Conservation (phyloP, 306 rosid species). For the cucumber (Cucumis sativus) region DNA sequence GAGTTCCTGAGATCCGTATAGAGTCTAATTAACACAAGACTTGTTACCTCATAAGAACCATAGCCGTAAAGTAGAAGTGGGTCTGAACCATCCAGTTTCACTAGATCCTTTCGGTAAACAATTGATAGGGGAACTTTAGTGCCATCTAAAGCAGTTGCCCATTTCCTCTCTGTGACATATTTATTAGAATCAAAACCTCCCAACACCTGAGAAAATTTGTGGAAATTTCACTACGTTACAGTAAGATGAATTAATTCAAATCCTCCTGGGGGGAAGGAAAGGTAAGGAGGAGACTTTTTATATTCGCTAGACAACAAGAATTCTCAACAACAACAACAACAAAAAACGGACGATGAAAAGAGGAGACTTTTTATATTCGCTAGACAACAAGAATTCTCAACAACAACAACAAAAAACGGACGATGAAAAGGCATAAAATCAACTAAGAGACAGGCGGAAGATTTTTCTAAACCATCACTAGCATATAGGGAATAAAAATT, state of each 20-base stretch:
- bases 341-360: background rate
- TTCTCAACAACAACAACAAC: background rate
- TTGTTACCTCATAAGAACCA: constrained; percentile 88
- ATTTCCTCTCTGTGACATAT: constrained; percentile 75
- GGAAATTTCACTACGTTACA: constrained; percentile 3
- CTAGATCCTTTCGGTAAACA: constrained; percentile 65
- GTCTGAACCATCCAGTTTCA: constrained; percentile 82
- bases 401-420: background rate
- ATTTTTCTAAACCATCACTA: background rate
- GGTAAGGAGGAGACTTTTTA: background rate
- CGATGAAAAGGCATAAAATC: background rate
- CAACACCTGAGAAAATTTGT: constrained; percentile 40
- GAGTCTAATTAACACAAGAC: background rate
- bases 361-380: background rate
- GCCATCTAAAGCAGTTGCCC: constrained; percentile 75
- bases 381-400: background rate
- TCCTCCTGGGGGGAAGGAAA: background rate
- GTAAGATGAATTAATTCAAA: background rate
- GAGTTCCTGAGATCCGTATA: background rate
- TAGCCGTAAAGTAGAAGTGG: constrained; percentile 89
- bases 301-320: background rate
- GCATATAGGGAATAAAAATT: background rate
- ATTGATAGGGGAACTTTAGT: constrained; percentile 75
- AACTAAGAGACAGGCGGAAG: background rate
- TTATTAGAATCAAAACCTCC: constrained; percentile 75